phyloP scores from a whole-genome alignment of 176 grass and related monocot genomes.

The Miscanthus lutarioriparius region DNA sequence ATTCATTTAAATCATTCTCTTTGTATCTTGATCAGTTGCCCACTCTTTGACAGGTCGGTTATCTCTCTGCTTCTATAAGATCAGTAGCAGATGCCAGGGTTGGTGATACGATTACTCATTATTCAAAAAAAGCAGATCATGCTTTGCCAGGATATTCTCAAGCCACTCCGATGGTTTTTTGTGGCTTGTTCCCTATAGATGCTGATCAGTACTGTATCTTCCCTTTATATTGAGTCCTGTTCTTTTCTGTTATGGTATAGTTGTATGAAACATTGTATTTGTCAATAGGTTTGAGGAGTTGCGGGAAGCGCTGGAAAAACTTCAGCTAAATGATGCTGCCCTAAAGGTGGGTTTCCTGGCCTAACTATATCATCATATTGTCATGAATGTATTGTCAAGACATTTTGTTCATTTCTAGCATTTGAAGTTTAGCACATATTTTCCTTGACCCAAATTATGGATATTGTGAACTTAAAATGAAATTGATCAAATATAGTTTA shows the following conservation, averaged over 20 bases:
- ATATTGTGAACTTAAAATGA: slow-evolving; percentile 14
- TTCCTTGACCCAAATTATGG: neutral
- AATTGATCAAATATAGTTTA: slow-evolving; percentile 30
- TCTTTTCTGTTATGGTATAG: slow-evolving; percentile 16
- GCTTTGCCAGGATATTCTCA: slow-evolving; percentile 91
- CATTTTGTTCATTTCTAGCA: slow-evolving; percentile 16
- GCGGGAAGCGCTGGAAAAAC: slow-evolving; percentile 85
- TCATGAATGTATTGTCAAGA: slow-evolving; percentile 3
- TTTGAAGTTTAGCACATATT: slow-evolving; percentile 1
- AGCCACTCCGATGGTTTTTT: slow-evolving; percentile 97
- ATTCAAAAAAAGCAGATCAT: slow-evolving; percentile 61
- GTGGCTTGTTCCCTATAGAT: slow-evolving; percentile 92
- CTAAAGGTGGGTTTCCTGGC: slow-evolving; percentile 60
- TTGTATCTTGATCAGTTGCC: slow-evolving; percentile 22
- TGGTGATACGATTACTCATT: slow-evolving; percentile 92
- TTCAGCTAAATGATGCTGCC: slow-evolving; percentile 96
- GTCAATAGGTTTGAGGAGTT: slow-evolving; percentile 81
- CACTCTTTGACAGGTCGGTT: slow-evolving; percentile 67
- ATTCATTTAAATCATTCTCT: slow-evolving; percentile 17
- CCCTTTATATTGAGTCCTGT: slow-evolving; percentile 16
- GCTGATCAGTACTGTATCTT: slow-evolving; percentile 80
- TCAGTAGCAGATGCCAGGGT: slow-evolving; percentile 95
- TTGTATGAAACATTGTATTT: slow-evolving; percentile 25
- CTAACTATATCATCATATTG: slow-evolving; percentile 31
- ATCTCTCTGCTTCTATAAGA: slow-evolving; percentile 94